These are phyloP conservation scores for Tribonema minus DNA, from an alignment of 108 stramenopile genomes.

Conservation along the genomic window DNA sequence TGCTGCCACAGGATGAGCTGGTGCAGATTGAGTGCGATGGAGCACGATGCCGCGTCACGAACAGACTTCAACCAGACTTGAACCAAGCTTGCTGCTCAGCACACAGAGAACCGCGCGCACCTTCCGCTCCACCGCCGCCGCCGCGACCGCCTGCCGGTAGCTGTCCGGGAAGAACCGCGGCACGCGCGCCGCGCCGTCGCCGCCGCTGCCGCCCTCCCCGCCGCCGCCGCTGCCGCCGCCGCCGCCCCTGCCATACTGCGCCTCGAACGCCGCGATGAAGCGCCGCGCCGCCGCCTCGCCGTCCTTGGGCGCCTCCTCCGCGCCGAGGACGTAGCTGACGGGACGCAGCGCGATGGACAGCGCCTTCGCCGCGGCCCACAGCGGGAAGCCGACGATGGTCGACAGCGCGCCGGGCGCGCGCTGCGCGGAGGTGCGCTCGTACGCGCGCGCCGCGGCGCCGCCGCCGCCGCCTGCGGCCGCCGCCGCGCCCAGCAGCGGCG, in stretches of 20 bases:
- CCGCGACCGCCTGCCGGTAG: conserved; percentile 44
- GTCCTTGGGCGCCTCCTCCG: conserved; percentile 34
- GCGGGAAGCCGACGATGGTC: not conserved
- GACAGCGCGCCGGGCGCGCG: not conserved
- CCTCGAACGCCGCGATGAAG: conserved; percentile 22
- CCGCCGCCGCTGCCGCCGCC: too few relatives aligned
- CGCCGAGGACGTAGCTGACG: conserved; percentile 31
- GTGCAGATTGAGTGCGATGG: too few relatives aligned
- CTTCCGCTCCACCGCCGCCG: conserved; percentile 40
- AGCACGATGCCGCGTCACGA: too few relatives aligned
- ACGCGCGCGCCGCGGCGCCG: not conserved
- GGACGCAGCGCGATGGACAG: conserved; percentile 16
- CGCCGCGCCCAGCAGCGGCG: not conserved
- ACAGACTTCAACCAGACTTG: too few relatives aligned
- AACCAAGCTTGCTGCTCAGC: too few relatives aligned
- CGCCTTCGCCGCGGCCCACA: not conserved
- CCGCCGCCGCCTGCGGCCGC: not conserved
- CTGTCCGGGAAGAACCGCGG: conserved; percentile 35
- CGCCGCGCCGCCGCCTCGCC: conserved; percentile 32
- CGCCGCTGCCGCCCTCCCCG: too few relatives aligned
- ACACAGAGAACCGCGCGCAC: too few relatives aligned
- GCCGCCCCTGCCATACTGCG: too few relatives aligned
- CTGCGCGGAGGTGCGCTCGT: not conserved
- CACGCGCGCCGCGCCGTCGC: conserved; percentile 13
- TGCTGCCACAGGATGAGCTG: too few relatives aligned